phyloP scores from a whole-genome alignment of 2,329 filamentous ascomycete species.

The Cordyceps pruinosa region DNA sequence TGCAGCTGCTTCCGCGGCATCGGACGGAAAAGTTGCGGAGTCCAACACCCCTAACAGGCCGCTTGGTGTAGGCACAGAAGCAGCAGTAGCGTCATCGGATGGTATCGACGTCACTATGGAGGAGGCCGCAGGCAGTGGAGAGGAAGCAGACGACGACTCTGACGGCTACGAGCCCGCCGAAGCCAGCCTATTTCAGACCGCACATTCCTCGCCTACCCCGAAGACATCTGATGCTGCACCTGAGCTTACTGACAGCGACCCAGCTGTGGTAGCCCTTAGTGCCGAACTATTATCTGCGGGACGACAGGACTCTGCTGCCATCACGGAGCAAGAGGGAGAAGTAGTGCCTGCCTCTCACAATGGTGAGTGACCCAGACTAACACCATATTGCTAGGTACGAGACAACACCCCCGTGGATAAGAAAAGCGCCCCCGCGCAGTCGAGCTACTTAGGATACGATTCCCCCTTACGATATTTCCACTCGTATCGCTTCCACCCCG shows the following conservation, averaged over 20 bases:
- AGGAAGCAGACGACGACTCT: slow-evolving; percentile 25
- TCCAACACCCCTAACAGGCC: neutral
- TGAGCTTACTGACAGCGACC: slow-evolving; percentile 1
- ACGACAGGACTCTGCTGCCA: slow-evolving; percentile 17
- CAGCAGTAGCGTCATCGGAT: neutral
- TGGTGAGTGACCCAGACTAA: slow-evolving; percentile 3
- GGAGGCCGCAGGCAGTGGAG: slow-evolving; percentile 10
- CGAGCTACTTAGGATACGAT: slow-evolving; percentile 56
- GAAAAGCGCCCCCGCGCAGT: neutral
- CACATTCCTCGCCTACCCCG: slow-evolving; percentile 5
- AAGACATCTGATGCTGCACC: neutral
- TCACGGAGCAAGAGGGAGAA: slow-evolving; percentile 31
- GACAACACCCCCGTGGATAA: neutral
- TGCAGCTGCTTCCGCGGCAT: neutral
- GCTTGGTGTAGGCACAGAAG: neutral
- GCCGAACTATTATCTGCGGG: slow-evolving; percentile 25
- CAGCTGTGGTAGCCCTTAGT: slow-evolving; percentile 5
- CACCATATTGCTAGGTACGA: neutral
- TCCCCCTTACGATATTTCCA: slow-evolving; percentile 78
- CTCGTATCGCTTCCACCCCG: slow-evolving; percentile 83
- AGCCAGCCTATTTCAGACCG: slow-evolving; percentile 21
- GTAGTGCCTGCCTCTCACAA: slow-evolving; percentile 23
- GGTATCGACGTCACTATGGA: slow-evolving; percentile 15
- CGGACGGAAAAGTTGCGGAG: neutral
- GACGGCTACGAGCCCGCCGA: slow-evolving; percentile 53